Evolutionary conservation across 2,329 filamentous ascomycete species (phyloP), one percentile per base, ranked within the genome.

Genomic region (Ophiocordyceps robertsii): DNA sequence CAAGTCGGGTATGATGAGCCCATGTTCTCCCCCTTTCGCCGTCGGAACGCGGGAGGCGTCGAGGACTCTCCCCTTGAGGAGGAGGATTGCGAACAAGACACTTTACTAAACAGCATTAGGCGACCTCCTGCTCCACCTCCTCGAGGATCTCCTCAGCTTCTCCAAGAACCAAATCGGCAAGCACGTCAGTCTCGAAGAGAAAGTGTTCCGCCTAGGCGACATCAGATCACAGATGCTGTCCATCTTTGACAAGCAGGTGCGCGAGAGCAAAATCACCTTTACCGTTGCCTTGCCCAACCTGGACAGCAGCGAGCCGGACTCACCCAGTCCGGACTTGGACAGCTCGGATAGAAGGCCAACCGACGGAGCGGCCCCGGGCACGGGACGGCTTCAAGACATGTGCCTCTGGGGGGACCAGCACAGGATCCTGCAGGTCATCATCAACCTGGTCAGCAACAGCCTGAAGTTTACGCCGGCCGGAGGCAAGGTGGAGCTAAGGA

Each of bases 141-240:
- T 95, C 9, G 92, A 92, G 35, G 89, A 95, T 64, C 69, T 95
- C 4, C 65, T 95, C 32, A 94, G 85, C 30, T 95, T 95, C 62
- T 92, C 85, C 56, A 95, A 94, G 62, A 95, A 95, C 54, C 87
- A 95, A 60, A 88, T 94, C 40, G 88, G 88, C 3, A 84, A 93
- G 52, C 80, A 89, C 47, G 67, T 95, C 37, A 81, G 69, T 35
- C 67, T 95, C 1, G 87, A 95, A 51, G 82, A 93, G 57, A 84
- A 77, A 47, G 88, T 94, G 53, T 95, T 95, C 53, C 72, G 82
- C 9, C 58, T 95, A 24, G 79, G 80, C 16, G 88, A 95, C 49
- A 78, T 95, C 47, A 80, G 80, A 47, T 81, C 84, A 0, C 89
- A 95, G 58, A 72, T 94, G 13, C 61, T 84, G 16, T 84, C 85